These are phyloP conservation scores for Coemansia sp. DNA, from an alignment of 192 early-diverging fungal genomes.

Conservation along the genomic window DNA sequence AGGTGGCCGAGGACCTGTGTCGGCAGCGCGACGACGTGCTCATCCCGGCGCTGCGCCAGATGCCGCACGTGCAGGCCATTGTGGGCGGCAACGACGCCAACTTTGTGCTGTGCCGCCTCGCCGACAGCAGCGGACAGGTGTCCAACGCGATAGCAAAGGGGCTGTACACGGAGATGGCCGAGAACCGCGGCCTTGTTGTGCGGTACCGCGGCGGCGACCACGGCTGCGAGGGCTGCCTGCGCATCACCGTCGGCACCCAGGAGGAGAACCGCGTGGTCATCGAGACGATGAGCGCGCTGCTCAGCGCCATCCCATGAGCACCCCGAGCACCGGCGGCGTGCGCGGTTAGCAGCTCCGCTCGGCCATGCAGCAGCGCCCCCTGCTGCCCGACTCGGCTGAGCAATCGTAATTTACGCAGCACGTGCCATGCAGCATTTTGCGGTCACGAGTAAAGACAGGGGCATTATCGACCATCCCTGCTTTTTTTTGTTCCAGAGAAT, in stretches of 20 bases:
- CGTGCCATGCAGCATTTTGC: constrained; percentile 19
- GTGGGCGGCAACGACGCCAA: constrained; percentile 91
- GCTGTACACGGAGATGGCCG: constrained; percentile 84
- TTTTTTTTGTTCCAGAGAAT: too few relatives aligned
- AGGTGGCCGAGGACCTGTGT: constrained; percentile 57
- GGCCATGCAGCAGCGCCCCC: not conserved
- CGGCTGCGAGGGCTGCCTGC: constrained; percentile 90
- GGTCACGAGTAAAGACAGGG: constrained; percentile 18
- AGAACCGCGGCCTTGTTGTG: constrained; percentile 83
- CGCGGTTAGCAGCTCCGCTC: too few relatives aligned
- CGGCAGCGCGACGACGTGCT: constrained; percentile 63
- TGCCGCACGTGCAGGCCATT: constrained; percentile 69
- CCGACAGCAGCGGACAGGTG: constrained; percentile 61
- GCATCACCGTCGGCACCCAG: constrained; percentile 89
- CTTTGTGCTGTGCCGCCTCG: constrained; percentile 87
- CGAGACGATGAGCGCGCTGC: constrained; percentile 36
- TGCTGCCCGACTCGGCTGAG: not conserved
- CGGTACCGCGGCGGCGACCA: constrained; percentile 88
- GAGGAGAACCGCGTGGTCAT: constrained; percentile 77
- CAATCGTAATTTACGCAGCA: constrained; percentile 6
- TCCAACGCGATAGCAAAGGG: constrained; percentile 66
- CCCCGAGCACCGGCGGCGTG: too few relatives aligned
- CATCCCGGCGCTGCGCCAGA: constrained; percentile 56
- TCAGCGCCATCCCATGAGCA: constrained; percentile 9
- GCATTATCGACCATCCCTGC: too few relatives aligned